phyloP scores from a whole-genome alignment of 148 eudicot genomes.

The Dysphania ambrosioides region DNA sequence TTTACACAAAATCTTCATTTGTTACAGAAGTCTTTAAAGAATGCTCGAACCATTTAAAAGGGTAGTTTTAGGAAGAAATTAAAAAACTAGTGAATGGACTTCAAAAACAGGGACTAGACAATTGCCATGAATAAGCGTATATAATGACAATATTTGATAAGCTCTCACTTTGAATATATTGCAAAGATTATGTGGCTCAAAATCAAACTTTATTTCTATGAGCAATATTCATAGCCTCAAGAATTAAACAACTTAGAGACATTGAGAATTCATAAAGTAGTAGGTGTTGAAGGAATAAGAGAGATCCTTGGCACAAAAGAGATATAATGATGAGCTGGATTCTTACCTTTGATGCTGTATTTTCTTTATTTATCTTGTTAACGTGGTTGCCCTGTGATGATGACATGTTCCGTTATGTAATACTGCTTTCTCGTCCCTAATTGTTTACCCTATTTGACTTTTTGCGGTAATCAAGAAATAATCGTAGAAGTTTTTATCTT shows the following conservation, averaged over 20 bases:
- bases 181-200: not conserved
- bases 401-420: not conserved
- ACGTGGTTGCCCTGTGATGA: not conserved
- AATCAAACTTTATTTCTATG: not conserved
- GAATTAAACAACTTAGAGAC: conserved; percentile 5
- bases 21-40: too few species aligned
- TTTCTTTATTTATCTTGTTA: not conserved
- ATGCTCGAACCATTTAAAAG: too few species aligned
- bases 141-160: not conserved
- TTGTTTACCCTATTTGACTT: too few species aligned
- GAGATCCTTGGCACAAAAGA: conserved; percentile 3
- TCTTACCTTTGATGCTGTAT: not conserved
- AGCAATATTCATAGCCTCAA: not conserved
- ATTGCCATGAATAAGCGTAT: too few species aligned
- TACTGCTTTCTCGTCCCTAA: too few species aligned
- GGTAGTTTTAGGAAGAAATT: too few species aligned
- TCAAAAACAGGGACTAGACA: too few species aligned
- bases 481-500: too few species aligned
- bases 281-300: conserved; percentile 8
- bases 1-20: too few species aligned
- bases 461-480: too few species aligned
- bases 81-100: too few species aligned
- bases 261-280: not conserved
- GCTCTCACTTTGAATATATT: not conserved
- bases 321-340: conserved; percentile 1